Percentiles rank a stretch among this genome's conserved stretches.
phyloP scores from a whole-genome alignment of 2,329 filamentous ascomycete genomes.

The Aspergillus vadensis region DNA sequence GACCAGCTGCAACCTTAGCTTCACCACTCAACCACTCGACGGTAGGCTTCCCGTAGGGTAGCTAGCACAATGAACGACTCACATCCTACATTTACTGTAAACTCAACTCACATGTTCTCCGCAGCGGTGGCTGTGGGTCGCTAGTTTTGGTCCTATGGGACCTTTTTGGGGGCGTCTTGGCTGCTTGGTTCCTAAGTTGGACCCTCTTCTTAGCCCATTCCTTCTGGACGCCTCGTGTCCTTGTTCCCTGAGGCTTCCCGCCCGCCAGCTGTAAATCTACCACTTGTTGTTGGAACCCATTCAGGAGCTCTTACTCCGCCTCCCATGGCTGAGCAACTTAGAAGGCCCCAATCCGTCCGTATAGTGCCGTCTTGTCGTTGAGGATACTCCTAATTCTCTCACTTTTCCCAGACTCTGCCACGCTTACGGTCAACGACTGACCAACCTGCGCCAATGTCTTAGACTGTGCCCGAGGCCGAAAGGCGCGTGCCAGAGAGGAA shows the following conservation, averaged over 20 bases:
- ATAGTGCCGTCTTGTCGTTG: not conserved
- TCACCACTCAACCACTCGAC: not conserved
- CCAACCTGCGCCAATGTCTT: not conserved
- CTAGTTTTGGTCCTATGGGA: not conserved
- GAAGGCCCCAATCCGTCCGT: not conserved
- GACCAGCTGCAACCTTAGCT: not conserved
- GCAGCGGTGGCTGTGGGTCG: constrained; percentile 1
- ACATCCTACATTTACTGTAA: not conserved
- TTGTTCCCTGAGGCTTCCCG: not conserved
- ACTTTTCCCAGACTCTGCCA: not conserved
- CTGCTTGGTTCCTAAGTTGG: not conserved
- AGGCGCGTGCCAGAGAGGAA: not conserved
- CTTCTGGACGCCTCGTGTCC: not conserved
- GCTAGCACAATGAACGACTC: not conserved
- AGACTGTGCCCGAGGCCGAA: not conserved
- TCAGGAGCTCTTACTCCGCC: not conserved
- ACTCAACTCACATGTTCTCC: constrained; percentile 1
- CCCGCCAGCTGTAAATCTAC: not conserved
- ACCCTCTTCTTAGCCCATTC: not conserved
- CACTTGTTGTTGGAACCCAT: too few relatives aligned
- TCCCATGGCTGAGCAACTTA: not conserved
- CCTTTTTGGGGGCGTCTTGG: not conserved
- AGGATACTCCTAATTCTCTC: not conserved
- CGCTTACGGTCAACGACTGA: not conserved
- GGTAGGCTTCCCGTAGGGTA: not conserved